Evolutionary conservation across 1,284 basidiomycete species (phyloP), one percentile per base, ranked within the genome.

Genomic region (Melampsora larici-populina): DNA sequence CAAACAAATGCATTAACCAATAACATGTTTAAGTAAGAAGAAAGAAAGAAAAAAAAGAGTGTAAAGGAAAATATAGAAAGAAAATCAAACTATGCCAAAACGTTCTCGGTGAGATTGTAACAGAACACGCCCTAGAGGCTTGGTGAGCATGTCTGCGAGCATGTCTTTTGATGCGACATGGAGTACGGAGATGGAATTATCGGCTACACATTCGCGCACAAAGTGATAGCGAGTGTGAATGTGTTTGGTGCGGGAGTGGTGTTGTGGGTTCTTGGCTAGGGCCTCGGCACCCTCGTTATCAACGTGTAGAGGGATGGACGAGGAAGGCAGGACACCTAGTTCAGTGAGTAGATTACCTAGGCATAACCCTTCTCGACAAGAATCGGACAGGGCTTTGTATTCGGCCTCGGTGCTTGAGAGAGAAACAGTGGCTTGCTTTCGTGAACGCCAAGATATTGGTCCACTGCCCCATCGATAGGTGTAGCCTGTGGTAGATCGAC

Each of bases 81-180:
- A n/a, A n/a, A n/a, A n/a, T n/a, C n/a, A 36, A 36, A 36, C 36
- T 4, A 36, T 36, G 9, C 36, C 36, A 9, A 36, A 36, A 9
- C 36, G 36, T 9, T 36, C 36, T 3, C 36, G 36, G 9, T 36
- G 36, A 36, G 36, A 36, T 36, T 36, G 36, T 4, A 36, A 9
- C 5, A 36, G 36, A 9, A 36, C 36, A 36, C 36, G 36, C 36
- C 36, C 36, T 36, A 36, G 36, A 55, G 51, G 51, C 24, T 55
- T 55, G 17, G 51, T 55, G 17, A 55, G 24, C 18, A 55, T 24
- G 17, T 55, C 51, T 6, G 51, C 51, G 6, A 55, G 18, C 51
- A 55, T 55, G 13, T 55, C 51, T 0, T 80, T 67, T 0, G 83
- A 82, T 0, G 81, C 75, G 40, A 84, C 79, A 66, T 85, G 84